phyloP scores from a whole-genome alignment of 176 grass and related monocot genomes.

The Aegilops tauschii region DNA sequence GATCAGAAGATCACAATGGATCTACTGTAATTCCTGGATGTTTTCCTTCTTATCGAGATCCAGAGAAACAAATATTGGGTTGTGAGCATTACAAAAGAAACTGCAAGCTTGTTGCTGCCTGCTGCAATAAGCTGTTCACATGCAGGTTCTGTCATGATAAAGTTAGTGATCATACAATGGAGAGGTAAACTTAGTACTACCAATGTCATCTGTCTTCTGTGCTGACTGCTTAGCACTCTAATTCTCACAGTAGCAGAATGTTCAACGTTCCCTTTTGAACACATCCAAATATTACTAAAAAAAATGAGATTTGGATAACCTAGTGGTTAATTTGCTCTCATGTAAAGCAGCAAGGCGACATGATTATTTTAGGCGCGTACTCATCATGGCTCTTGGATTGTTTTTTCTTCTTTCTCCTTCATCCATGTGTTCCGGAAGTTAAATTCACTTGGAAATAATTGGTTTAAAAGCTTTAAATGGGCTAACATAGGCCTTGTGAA shows the following conservation, averaged over 20 bases:
- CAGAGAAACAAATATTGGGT: slow-evolving; percentile 64
- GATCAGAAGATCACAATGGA: slow-evolving; percentile 16
- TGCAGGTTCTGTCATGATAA: slow-evolving; percentile 96
- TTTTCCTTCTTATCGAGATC: slow-evolving; percentile 65
- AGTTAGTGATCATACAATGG: slow-evolving; percentile 84
- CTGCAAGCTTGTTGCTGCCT: slow-evolving; percentile 81
- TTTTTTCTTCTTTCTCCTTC: not conserved
- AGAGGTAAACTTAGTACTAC: slow-evolving; percentile 52
- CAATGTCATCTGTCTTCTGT: not conserved
- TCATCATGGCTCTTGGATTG: not conserved
- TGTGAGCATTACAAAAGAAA: slow-evolving; percentile 97
- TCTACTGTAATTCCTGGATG: slow-evolving; percentile 39
- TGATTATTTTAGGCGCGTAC: not conserved
- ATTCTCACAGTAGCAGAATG: not conserved
- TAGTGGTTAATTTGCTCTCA: not conserved
- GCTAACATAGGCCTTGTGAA: not conserved
- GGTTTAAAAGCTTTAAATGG: not conserved
- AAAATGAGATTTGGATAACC: not conserved
- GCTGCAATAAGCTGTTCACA: slow-evolving; percentile 91
- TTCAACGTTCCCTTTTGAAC: not conserved
- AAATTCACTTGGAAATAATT: slow-evolving; percentile 1
- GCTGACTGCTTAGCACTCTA: not conserved
- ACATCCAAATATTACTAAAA: not conserved
- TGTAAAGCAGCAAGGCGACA: not conserved
- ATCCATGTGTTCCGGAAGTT: slow-evolving; percentile 7